A percentile compares a stretch with the other conserved stretches of the same genome.
Conservation (phyloP, 192 early-diverging fungal species). For the Mortierella antarctica region DNA sequence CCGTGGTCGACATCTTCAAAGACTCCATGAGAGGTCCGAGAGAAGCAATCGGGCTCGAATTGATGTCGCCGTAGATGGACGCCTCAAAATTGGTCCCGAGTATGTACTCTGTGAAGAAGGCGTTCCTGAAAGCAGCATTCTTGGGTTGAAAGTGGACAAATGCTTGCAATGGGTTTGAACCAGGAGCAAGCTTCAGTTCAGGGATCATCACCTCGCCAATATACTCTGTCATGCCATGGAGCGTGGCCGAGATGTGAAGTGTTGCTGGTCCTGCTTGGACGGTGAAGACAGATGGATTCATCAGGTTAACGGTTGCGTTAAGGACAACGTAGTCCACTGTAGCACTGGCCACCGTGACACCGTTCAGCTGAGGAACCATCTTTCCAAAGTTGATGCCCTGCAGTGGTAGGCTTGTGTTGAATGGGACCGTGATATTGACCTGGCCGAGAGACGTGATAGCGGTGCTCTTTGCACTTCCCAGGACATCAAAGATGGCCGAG, state of each 20-base stretch:
- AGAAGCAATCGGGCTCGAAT: conserved; percentile 16
- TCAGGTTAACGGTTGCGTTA: conserved; percentile 30
- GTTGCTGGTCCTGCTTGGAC: conserved; percentile 32
- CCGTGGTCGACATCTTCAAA: conserved; percentile 19
- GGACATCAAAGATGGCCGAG: conserved; percentile 10
- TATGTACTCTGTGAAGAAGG: conserved; percentile 31
- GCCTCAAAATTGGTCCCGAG: conserved; percentile 18
- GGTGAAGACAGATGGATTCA: conserved; percentile 39
- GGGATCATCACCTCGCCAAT: conserved; percentile 30
- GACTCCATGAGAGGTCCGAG: conserved; percentile 21
- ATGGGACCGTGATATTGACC: conserved; percentile 38
- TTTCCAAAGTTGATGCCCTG: conserved; percentile 26
- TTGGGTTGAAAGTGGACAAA: conserved; percentile 15
- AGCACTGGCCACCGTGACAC: conserved; percentile 12
- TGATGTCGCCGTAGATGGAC: conserved; percentile 29
- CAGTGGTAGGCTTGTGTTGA: conserved; percentile 34
- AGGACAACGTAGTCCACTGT: conserved; percentile 24
- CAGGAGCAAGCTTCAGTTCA: conserved; percentile 18
- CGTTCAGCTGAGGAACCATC: conserved; percentile 17
- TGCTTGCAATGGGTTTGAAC: conserved; percentile 20
- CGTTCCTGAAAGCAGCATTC: conserved; percentile 22
- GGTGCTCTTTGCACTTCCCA: conserved; percentile 27
- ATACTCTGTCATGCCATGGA: conserved; percentile 9
- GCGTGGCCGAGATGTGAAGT: conserved; percentile 9
- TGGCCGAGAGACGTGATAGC: conserved; percentile 21